Evolutionary conservation across 1,284 basidiomycete genomes (phyloP).

Genomic region (Rugosomyces carneus): DNA sequence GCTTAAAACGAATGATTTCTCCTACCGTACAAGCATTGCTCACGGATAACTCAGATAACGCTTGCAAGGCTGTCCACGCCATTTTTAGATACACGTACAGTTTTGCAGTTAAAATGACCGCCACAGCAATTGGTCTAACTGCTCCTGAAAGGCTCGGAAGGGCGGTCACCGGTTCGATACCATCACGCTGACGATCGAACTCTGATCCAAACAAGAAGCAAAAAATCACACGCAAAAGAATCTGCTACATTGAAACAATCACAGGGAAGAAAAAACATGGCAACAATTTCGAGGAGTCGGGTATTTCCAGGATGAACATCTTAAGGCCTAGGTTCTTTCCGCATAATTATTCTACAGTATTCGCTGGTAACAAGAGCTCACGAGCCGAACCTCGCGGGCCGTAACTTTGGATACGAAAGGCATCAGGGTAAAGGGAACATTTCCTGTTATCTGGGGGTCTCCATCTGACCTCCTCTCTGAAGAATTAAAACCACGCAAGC

Average conservation of each 20-base stretch:
- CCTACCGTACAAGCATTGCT: no score
- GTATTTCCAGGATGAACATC: not conserved
- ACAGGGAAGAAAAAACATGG: no score
- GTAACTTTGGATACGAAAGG: not conserved
- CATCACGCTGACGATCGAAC: not conserved
- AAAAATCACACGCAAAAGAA: no score
- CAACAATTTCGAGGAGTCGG: no score
- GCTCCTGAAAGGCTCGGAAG: not conserved
- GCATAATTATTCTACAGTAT: not conserved
- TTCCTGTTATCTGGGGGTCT: not conserved
- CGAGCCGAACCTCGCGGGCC: not conserved
- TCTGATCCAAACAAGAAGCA: not conserved
- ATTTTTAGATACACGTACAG: not conserved
- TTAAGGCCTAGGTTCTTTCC: not conserved
- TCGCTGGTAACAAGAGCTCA: not conserved
- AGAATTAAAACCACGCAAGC: not conserved
- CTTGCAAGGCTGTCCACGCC: not conserved
- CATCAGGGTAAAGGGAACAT: not conserved
- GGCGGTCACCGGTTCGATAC: not conserved
- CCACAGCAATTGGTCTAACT: not conserved
- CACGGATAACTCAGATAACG: not conserved
- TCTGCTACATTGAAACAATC: no score
- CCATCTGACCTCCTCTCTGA: not conserved
- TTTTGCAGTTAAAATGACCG: not conserved
- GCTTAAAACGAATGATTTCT: no score